Conservation (phyloP, 2,329 filamentous ascomycete species). For the Fusarium cyanostomum region DNA sequence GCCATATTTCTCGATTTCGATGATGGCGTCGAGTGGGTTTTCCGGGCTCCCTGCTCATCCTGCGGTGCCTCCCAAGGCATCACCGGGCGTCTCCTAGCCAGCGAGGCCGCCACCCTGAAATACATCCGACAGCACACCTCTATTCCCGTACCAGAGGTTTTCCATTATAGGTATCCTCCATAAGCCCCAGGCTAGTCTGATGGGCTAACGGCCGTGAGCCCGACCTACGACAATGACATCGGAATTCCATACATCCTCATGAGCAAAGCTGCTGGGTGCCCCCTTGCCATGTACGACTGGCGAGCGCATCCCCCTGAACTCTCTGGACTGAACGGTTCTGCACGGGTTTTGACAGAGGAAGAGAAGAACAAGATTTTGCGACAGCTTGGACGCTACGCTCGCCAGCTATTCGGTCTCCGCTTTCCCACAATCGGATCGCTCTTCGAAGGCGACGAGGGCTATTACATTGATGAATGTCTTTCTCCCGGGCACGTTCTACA, state of each 20-base stretch:
- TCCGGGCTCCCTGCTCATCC: slow-evolving; percentile 39
- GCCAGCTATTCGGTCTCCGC: slow-evolving; percentile 39
- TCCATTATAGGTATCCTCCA: slow-evolving; percentile 27
- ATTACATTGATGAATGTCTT: slow-evolving; percentile 27
- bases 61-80: slow-evolving; percentile 20
- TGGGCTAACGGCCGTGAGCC: slow-evolving; percentile 13
- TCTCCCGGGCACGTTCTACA: slow-evolving; percentile 21
- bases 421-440: slow-evolving; percentile 45
- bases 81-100: slow-evolving; percentile 40
- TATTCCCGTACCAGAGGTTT: slow-evolving; percentile 47
- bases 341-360: slow-evolving; percentile 12
- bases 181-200: slow-evolving; percentile 1
- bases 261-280: slow-evolving; percentile 44
- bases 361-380: slow-evolving; percentile 42
- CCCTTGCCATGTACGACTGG: slow-evolving; percentile 39
- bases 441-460: slow-evolving; percentile 38
- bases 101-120: slow-evolving; percentile 45
- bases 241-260: slow-evolving; percentile 47
- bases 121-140: slow-evolving; percentile 44
- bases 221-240: slow-evolving; percentile 39
- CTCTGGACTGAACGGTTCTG: slow-evolving; percentile 6
- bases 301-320: slow-evolving; percentile 15
- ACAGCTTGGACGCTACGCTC: slow-evolving; percentile 41
- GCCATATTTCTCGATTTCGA: slow-evolving; percentile 45
- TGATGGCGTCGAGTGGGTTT: slow-evolving; percentile 45